phyloP scores from a whole-genome alignment of 1,139 yeast species.

The Yamadazyma kanchanaburiensis region DNA sequence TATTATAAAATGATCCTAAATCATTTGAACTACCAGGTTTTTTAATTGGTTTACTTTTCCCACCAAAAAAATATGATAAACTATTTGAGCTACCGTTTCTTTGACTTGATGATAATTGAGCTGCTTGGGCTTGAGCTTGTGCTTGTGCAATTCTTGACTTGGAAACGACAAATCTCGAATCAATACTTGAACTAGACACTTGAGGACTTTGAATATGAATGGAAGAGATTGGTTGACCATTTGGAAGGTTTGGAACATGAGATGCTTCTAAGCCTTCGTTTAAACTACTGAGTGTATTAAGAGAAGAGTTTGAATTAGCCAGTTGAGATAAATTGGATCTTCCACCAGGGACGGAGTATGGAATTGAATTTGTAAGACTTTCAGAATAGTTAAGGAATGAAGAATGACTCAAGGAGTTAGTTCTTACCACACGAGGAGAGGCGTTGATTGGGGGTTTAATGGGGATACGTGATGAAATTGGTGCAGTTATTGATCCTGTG shows the following conservation, averaged over 20 bases:
- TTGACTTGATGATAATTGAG: constrained; percentile 30
- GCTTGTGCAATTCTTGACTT: constrained; percentile 68
- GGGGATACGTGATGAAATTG: no score
- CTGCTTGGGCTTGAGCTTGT: constrained; percentile 45
- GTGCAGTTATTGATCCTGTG: no score
- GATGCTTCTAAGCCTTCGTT: constrained; percentile 6
- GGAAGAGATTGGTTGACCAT: constrained; percentile 54
- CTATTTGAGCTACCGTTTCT: constrained; percentile 47
- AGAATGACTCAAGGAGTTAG: constrained; percentile 44
- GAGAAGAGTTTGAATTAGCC: constrained; percentile 15
- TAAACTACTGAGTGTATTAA: constrained; percentile 14
- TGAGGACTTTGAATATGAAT: constrained; percentile 70
- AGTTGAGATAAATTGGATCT: constrained; percentile 19
- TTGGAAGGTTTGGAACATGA: constrained; percentile 47
- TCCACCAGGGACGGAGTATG: constrained; percentile 72
- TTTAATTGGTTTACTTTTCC: constrained; percentile 31
- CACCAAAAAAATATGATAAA: constrained; percentile 42
- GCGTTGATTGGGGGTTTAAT: constrained; percentile 25
- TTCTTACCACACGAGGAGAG: constrained; percentile 41
- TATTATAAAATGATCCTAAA: constrained; percentile 45
- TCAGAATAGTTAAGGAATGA: constrained; percentile 37
- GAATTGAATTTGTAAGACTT: constrained; percentile 61
- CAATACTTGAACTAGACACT: constrained; percentile 53
- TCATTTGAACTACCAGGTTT: constrained; percentile 36
- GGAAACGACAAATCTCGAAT: constrained; percentile 69